Evolutionary conservation across 1,284 basidiomycete species (phyloP), one percentile per base, ranked within the genome.

Genomic region (Ganoderma lingzhi): DNA sequence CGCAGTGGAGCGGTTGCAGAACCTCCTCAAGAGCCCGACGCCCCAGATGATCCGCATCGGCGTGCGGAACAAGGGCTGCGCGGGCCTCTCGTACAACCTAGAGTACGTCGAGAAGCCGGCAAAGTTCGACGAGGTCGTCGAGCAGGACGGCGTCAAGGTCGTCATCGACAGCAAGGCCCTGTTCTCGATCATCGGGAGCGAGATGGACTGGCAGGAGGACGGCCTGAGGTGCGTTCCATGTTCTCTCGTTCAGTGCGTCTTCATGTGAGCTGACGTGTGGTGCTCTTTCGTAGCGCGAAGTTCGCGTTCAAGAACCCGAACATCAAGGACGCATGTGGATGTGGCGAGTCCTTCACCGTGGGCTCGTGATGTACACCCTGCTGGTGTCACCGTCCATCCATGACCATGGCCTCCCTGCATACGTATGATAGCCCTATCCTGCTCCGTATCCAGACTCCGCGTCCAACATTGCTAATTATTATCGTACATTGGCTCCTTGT

Each of bases 131-230:
- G 98, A 99, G 80, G 88, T 98, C 19, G 97, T 99, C 41, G 92
- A 96, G 81, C 96, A 97, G 83, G 96, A 97, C 75, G 96, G 93
- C 6, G 96, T 98, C 39, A 90, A 87, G 76, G 97, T 99, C 53
- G 85, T 99, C 71, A 96, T 99, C 79, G 98, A 99, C 83, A 94
- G 93, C 80, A 98, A 98, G 82, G 98, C 98, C 30, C 84, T 99
- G 73, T 99, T 99, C 82, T 96, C 94, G 71, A 98, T 99, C 78
- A 99, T 99, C 74, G 98, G 98, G 58, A 97, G 95, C 79, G 93
- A 94, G 84, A 99, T 99, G 98, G 96, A 98, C 79, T 99, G 98
- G 98, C 88, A 93, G 73, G 98, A 99, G 84, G 95, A 96, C 80
- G 82, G 90, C 48, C 82, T 98, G 61, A 96, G 94, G 92, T 93